Percentiles rank a stretch among this genome's conserved stretches.
Evolutionary conservation across 2,329 filamentous ascomycete species (phyloP).

Genomic region (Mollisiaceae sp.): DNA sequence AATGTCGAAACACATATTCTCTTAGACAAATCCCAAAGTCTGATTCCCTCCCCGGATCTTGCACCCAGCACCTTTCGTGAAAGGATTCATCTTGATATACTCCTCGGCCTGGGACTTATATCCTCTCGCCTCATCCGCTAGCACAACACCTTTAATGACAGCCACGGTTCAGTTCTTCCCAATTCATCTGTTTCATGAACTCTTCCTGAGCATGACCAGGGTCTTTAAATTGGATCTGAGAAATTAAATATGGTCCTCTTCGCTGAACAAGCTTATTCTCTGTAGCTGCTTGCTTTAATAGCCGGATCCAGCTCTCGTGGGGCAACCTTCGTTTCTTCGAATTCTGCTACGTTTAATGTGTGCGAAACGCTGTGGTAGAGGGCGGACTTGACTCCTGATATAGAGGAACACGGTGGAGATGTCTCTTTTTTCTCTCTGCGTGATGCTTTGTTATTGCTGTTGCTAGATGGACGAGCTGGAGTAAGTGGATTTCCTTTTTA

Average conservation of each 20-base stretch:
- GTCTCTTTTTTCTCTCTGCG: conserved; percentile 58
- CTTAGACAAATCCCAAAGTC: not conserved
- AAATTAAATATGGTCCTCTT: conserved; percentile 55
- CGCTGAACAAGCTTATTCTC: conserved; percentile 55
- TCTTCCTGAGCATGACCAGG: not conserved
- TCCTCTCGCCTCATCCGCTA: conserved; percentile 63
- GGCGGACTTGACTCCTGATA: conserved; percentile 53
- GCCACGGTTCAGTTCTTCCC: conserved; percentile 36
- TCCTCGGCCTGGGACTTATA: conserved; percentile 69
- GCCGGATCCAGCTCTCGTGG: conserved; percentile 55
- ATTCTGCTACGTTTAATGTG: conserved; percentile 60
- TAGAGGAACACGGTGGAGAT: conserved; percentile 68
- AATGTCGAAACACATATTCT: not conserved
- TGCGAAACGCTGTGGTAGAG: conserved; percentile 61
- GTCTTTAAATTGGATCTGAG: conserved; percentile 53
- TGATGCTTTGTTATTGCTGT: not conserved
- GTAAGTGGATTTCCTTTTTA: too few relatives aligned
- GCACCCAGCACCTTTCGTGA: conserved; percentile 47
- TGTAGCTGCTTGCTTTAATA: conserved; percentile 50
- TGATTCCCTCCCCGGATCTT: not conserved
- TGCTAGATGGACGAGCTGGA: too few relatives aligned
- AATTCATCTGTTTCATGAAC: conserved; percentile 40
- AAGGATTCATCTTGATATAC: conserved; percentile 68
- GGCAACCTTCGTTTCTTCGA: conserved; percentile 52
- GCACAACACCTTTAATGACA: conserved; percentile 69